Evolutionary conservation across 1,284 basidiomycete genomes (phyloP).

Genomic region (Stereum hirsutum): DNA sequence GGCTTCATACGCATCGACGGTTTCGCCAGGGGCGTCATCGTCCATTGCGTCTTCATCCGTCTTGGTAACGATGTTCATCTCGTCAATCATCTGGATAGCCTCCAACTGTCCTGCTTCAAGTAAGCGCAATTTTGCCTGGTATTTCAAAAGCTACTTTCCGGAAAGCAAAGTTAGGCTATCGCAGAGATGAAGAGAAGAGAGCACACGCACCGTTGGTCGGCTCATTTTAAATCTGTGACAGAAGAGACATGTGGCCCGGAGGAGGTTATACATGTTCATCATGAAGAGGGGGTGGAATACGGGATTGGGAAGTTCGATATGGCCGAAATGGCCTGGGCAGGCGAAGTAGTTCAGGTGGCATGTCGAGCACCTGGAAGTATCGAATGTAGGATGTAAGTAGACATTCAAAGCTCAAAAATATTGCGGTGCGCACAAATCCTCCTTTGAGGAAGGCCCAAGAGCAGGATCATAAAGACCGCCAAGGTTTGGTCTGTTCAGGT

Average conservation of each 20-base stretch:
- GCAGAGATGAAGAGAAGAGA: not conserved
- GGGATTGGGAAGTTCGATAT: slow-evolving; percentile 93
- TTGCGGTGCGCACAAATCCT: slow-evolving; percentile 69
- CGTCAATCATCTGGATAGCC: slow-evolving; percentile 72
- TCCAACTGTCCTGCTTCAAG: slow-evolving; percentile 87
- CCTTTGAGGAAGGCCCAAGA: slow-evolving; percentile 82
- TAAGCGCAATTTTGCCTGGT: slow-evolving; percentile 81
- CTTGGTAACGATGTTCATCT: slow-evolving; percentile 34
- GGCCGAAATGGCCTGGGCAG: slow-evolving; percentile 99
- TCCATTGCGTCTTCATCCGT: slow-evolving; percentile 22
- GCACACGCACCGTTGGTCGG: slow-evolving; percentile 58
- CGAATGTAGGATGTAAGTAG: not conserved
- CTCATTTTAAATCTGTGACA: slow-evolving; percentile 91
- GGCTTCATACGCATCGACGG: slow-evolving; percentile 55
- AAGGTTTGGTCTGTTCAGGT: slow-evolving; percentile 84
- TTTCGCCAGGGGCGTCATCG: slow-evolving; percentile 35
- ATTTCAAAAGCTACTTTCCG: slow-evolving; percentile 61
- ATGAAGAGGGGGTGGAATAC: slow-evolving; percentile 98
- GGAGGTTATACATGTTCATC: slow-evolving; percentile 82
- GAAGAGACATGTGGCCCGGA: slow-evolving; percentile 90
- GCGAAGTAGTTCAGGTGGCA: slow-evolving; percentile 88
- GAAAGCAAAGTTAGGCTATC: slow-evolving; percentile 3
- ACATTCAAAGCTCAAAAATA: slow-evolving; percentile 1
- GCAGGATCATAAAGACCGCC: slow-evolving; percentile 96
- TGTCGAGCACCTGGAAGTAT: slow-evolving; percentile 85